Conservation (phyloP, 139 green algal genomes). For the Parachlorella kessleri region DNA sequence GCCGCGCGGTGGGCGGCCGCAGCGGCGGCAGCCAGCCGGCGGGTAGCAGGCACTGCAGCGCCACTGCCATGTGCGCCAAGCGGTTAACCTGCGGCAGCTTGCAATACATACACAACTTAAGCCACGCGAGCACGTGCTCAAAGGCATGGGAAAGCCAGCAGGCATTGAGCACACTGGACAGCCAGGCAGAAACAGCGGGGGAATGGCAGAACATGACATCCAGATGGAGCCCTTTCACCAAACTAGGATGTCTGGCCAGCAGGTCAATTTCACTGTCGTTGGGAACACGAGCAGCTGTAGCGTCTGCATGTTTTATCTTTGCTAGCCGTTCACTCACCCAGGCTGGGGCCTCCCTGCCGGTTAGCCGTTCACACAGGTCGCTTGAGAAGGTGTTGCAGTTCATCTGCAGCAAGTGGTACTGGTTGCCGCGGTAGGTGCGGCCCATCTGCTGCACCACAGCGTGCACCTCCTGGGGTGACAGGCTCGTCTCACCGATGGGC, state of each 20-base stretch:
- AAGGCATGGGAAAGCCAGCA: no score
- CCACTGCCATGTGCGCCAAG: conserved; percentile 79
- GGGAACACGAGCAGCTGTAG: no score
- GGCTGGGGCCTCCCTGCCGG: conserved; percentile 57
- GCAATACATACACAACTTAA: no score
- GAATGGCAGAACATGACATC: no score
- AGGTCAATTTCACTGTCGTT: no score
- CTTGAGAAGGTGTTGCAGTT: conserved; percentile 92
- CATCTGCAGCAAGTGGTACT: conserved; percentile 86
- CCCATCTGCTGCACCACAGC: conserved; percentile 75
- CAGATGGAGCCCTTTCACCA: no score
- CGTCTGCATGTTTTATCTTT: no score
- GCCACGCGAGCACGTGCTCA: no score
- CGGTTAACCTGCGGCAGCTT: conserved; percentile 87
- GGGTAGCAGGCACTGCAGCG: conserved; percentile 87
- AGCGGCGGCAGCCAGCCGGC: conserved; percentile 78
- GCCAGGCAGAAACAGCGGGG: no score
- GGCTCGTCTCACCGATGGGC: conserved; percentile 66
- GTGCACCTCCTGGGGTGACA: conserved; percentile 71
- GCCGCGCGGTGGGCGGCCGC: conserved; percentile 50
- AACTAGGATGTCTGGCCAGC: no score
- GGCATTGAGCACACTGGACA: no score
- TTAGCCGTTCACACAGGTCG: conserved; percentile 72
- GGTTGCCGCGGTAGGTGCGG: conserved; percentile 77
- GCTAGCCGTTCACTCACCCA: conserved; percentile 63